These are phyloP conservation scores for Microcyclospora tardicrescens DNA, from an alignment of 2,329 filamentous ascomycete genomes.

Conservation along the genomic window DNA sequence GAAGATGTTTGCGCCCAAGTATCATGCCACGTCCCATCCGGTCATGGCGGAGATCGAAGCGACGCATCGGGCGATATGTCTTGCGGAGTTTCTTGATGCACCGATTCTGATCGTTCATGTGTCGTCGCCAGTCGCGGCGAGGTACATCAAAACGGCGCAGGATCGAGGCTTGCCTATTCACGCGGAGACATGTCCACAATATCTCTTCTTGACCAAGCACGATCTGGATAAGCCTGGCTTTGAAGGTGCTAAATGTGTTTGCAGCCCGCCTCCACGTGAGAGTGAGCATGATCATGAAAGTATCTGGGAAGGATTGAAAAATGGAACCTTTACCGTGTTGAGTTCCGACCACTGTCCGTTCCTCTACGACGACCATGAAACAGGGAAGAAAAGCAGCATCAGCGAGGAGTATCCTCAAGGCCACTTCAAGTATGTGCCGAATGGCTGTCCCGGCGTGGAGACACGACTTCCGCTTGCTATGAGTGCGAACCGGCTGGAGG, in stretches of 20 bases:
- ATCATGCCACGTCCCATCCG: constrained; percentile 38
- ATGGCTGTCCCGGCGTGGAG: constrained; percentile 46
- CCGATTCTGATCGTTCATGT: constrained; percentile 45
- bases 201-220: constrained; percentile 40
- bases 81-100: constrained; percentile 38
- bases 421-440: constrained; percentile 45
- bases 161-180: constrained; percentile 37
- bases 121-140: constrained; percentile 34
- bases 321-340: constrained; percentile 42
- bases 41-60: constrained; percentile 40
- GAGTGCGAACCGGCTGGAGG: constrained; percentile 27
- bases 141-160: constrained; percentile 37
- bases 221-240: constrained; percentile 40
- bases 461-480: constrained; percentile 40
- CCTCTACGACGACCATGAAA: constrained; percentile 35
- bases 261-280: constrained; percentile 39
- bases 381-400: constrained; percentile 38
- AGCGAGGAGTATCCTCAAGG: constrained; percentile 31
- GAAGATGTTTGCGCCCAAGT: constrained; percentile 37
- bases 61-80: constrained; percentile 39
- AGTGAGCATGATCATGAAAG: constrained; percentile 35
- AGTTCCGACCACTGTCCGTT: constrained; percentile 40
- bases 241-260: constrained; percentile 44
- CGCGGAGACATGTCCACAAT: constrained; percentile 45
- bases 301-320: constrained; percentile 38